phyloP scores from a whole-genome alignment of 208 protist genomes.

The Lotmaria passim region DNA sequence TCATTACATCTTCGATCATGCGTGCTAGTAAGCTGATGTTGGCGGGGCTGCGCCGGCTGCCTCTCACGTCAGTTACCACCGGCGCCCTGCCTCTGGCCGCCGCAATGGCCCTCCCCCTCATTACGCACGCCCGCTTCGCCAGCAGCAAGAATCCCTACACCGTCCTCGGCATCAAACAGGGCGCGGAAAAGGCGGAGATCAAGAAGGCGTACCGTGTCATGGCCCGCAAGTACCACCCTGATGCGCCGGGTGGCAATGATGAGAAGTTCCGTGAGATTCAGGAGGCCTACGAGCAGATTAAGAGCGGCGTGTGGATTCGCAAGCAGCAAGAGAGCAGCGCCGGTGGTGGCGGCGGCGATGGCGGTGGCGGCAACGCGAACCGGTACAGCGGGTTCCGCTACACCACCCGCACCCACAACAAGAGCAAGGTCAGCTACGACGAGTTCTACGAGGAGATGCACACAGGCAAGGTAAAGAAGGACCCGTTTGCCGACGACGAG shows the following conservation, averaged over 20 bases:
- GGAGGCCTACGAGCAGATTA: constrained; percentile 90
- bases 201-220: constrained; percentile 92
- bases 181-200: constrained; percentile 81
- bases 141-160: constrained; percentile 89
- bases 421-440: constrained; percentile 88
- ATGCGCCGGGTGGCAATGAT: constrained; percentile 86
- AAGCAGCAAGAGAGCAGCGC: constrained; percentile 46
- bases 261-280: constrained; percentile 92
- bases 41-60: constrained; percentile 27
- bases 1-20: constrained; percentile 13
- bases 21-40: constrained; percentile 12
- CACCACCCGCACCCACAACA: constrained; percentile 80
- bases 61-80: not conserved
- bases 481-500: constrained; percentile 84
- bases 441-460: constrained; percentile 93
- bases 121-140: constrained; percentile 41
- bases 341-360: constrained; percentile 39
- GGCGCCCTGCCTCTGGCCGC: constrained; percentile 15
- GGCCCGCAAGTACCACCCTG: constrained; percentile 90
- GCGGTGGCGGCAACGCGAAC: constrained; percentile 54
- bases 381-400: constrained; percentile 90
- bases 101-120: constrained; percentile 15
- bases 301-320: constrained; percentile 86
- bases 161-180: constrained; percentile 87
- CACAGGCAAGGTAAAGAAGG: constrained; percentile 81